Evolutionary conservation across 345 rosid genomes (phyloP), one percentile per base, ranked within the genome.

Genomic region (Mallotus nudiflorus): DNA sequence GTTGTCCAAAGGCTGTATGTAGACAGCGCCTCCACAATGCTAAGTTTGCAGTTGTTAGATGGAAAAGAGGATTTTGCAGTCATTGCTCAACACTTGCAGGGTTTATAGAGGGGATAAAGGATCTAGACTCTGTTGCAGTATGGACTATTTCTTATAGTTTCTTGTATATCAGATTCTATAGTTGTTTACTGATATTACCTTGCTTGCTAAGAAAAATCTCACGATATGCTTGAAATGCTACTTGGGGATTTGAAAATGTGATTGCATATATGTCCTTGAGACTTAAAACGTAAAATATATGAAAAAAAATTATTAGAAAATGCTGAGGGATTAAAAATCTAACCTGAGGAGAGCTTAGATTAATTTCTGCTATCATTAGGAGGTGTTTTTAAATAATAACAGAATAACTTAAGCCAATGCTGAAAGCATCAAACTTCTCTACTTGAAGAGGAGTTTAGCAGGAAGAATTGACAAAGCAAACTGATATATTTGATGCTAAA

Each of bases 1-100:
- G 82, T 69, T 87, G 89, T 69, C 85, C 86, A 44, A 69, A 28
- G 19, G 87, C 85, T 31, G 70, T 83, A 48, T 87, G 91, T 18
- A 75, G 86, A 24, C 35, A 65, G 57, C 85, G 89, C 67, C 56
- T 68, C 37, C 64, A 56, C 45, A 78, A 55, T 71, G 57, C 69
- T 31, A 73, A 70, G 19, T 85, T 87, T 61, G 80, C 49, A 1
- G 19, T 72, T 14, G 51, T 80, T 45, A 78, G 48, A 69, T 63
- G 59, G 65, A 63, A 65, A 22, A 56, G 53, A 31, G 91, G 89
- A 51, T 69, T 85, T 20, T 87, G 89, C 69, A 35, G 50, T 54
- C 29, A 52, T 37, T 87, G 91, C 53, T 72, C 78, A 73, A 73
- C 71, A 42, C 83, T 85, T 63, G 72, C 53, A 18, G 66, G 78